Evolutionary conservation across 1,284 basidiomycete genomes (phyloP).

Genomic region (Porodaedalea pini): DNA sequence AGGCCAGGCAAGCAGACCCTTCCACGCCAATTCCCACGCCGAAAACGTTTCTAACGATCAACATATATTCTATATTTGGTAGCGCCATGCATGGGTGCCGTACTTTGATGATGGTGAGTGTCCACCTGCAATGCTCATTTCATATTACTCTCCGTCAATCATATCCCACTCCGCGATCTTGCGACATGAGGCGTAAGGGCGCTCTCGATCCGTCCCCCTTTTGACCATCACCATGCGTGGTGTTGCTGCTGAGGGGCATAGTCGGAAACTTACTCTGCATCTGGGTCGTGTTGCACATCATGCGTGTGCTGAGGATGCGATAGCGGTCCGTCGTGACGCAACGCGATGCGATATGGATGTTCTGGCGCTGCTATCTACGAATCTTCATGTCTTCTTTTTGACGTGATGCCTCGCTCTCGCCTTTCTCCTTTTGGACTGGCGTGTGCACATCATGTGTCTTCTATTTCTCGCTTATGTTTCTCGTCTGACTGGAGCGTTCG

Average conservation of each 20-base stretch:
- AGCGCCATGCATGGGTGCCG: slow-evolving; percentile 77
- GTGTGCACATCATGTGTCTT: not conserved
- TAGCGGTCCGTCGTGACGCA: slow-evolving; percentile 6
- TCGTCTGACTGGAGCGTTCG: not conserved
- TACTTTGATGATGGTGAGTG: slow-evolving; percentile 76
- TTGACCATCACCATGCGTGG: not conserved
- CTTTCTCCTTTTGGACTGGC: not conserved
- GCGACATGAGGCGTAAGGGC: not conserved
- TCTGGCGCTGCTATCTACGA: not conserved
- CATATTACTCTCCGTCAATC: not conserved
- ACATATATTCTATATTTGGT: slow-evolving; percentile 11
- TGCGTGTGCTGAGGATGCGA: not conserved
- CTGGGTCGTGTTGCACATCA: not conserved
- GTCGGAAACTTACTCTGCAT: not conserved
- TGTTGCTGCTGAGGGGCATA: not conserved
- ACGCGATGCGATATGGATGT: slow-evolving; percentile 4
- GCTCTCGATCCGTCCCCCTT: not conserved
- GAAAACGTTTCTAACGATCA: not conserved
- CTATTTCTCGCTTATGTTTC: not conserved
- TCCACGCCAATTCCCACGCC: not conserved
- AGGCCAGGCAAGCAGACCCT: slow-evolving; percentile 22
- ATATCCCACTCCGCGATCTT: not conserved
- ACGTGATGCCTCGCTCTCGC: not conserved
- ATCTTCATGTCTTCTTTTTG: not conserved
- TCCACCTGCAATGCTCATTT: not conserved